Evolutionary conservation across 345 rosid genomes (phyloP).

Genomic region (Populus alba): DNA sequence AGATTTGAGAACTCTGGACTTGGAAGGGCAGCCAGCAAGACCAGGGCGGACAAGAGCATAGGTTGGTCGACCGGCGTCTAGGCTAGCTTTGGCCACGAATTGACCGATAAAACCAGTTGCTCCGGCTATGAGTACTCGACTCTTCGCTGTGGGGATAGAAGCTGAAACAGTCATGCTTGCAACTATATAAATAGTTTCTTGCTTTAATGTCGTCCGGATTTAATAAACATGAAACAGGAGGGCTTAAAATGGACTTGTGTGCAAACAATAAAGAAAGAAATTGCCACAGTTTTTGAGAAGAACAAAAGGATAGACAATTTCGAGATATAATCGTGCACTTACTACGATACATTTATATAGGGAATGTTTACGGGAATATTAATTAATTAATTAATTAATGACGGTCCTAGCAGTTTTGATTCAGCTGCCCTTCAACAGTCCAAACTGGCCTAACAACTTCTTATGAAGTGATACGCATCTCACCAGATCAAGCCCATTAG

Average conservation of each 20-base stretch:
- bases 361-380: too few relatives aligned
- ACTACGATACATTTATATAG: not conserved
- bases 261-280: not conserved
- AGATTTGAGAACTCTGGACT: slow-evolving; percentile 27
- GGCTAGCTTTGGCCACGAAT: slow-evolving; percentile 54
- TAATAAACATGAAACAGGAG: not conserved
- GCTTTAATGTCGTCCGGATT: not conserved
- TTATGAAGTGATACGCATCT: not conserved
- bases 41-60: slow-evolving; percentile 45
- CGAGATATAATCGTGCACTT: not conserved
- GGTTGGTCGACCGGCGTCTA: slow-evolving; percentile 50
- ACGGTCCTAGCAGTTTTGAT: not conserved
- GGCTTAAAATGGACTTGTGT: not conserved
- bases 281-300: not conserved
- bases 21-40: slow-evolving; percentile 16
- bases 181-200: not conserved
- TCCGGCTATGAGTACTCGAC: slow-evolving; percentile 54
- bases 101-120: slow-evolving; percentile 66
- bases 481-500: not conserved
- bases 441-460: not conserved
- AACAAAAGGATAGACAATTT: not conserved
- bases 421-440: not conserved
- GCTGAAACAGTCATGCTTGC: slow-evolving; percentile 1
- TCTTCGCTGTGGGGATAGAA: not conserved
- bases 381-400: too few relatives aligned